A percentile compares a stretch with the other conserved stretches of the same genome.
phyloP scores from a whole-genome alignment of 805 yeast genomes.

The Starmera caribaea region DNA sequence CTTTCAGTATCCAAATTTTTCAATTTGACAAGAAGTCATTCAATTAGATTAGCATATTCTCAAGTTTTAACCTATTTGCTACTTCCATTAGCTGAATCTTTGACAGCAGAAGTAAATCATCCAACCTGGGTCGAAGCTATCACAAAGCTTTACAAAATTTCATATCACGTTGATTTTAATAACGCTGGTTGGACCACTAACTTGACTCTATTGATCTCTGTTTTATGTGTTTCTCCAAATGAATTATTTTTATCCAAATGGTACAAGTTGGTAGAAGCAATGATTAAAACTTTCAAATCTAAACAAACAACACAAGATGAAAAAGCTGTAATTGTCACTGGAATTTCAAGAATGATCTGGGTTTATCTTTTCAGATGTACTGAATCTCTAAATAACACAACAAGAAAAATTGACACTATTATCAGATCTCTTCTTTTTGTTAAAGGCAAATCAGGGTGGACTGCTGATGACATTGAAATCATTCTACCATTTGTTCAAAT shows the following conservation, averaged over 20 bases:
- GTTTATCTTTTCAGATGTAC: constrained; percentile 79
- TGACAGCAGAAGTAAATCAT: constrained; percentile 92
- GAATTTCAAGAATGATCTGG: constrained; percentile 76
- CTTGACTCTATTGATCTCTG: constrained; percentile 58
- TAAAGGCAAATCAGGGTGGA: constrained; percentile 68
- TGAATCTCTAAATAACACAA: constrained; percentile 81
- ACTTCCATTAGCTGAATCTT: constrained; percentile 71
- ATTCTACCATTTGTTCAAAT: constrained; percentile 62
- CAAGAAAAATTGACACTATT: constrained; percentile 63
- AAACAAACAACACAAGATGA: constrained; percentile 34
- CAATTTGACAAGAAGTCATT: constrained; percentile 49
- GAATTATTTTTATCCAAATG: constrained; percentile 66
- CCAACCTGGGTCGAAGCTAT: constrained; percentile 91
- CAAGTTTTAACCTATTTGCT: constrained; percentile 72
- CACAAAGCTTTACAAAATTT: constrained; percentile 44
- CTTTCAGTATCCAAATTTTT: constrained; percentile 83
- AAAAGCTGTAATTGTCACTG: constrained; percentile 49
- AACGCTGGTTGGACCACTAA: constrained; percentile 57
- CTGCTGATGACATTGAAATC: constrained; percentile 49
- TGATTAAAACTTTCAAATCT: constrained; percentile 53
- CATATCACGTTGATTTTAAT: constrained; percentile 32
- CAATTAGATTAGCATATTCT: constrained; percentile 68
- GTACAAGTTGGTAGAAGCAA: constrained; percentile 58
- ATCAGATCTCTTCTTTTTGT: constrained; percentile 46
- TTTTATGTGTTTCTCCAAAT: constrained; percentile 72